A percentile compares a stretch with the other conserved stretches of the same genome.
Conservation (phyloP, 805 yeast genomes). For the Candida boleticola region DNA sequence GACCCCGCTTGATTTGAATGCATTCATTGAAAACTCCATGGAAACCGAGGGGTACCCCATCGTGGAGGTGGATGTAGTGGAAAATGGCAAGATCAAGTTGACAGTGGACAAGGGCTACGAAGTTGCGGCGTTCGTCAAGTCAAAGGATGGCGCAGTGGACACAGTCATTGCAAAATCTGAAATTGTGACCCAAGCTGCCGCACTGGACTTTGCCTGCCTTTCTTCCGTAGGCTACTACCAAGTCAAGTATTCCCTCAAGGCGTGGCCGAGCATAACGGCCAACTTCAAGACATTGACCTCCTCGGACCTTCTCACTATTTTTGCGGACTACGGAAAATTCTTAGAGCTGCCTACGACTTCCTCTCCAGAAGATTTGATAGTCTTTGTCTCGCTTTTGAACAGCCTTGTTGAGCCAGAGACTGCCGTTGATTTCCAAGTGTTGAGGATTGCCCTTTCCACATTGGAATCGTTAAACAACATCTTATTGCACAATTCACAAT, state of each 20-base stretch:
- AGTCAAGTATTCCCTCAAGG: slow-evolving; percentile 41
- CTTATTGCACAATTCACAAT: slow-evolving; percentile 27
- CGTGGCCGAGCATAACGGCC: slow-evolving; percentile 3
- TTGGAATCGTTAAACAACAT: slow-evolving; percentile 32
- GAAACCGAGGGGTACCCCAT: slow-evolving; percentile 60
- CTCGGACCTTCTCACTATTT: slow-evolving; percentile 33
- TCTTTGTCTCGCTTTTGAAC: slow-evolving; percentile 30
- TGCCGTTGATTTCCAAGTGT: slow-evolving; percentile 27
- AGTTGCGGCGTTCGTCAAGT: slow-evolving; percentile 6
- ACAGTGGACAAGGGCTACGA: slow-evolving; percentile 31
- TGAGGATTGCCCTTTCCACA: slow-evolving; percentile 33
- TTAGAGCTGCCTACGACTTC: slow-evolving; percentile 27
- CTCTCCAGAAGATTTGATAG: slow-evolving; percentile 23
- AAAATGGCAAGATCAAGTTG: slow-evolving; percentile 17
- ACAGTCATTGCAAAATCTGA: slow-evolving; percentile 18
- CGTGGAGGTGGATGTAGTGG: slow-evolving; percentile 30
- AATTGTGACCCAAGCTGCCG: slow-evolving; percentile 38
- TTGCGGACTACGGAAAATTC: slow-evolving; percentile 39
- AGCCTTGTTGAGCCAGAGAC: slow-evolving; percentile 11
- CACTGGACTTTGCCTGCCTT: slow-evolving; percentile 32
- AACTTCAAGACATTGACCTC: slow-evolving; percentile 13
- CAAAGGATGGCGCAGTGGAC: slow-evolving; percentile 36
- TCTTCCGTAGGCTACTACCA: slow-evolving; percentile 50
- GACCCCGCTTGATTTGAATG: slow-evolving; percentile 41
- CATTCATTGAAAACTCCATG: slow-evolving; percentile 60